These are phyloP conservation scores for Fusarium sp. DNA, from an alignment of 2,329 filamentous ascomycete species.

Conservation along the genomic window DNA sequence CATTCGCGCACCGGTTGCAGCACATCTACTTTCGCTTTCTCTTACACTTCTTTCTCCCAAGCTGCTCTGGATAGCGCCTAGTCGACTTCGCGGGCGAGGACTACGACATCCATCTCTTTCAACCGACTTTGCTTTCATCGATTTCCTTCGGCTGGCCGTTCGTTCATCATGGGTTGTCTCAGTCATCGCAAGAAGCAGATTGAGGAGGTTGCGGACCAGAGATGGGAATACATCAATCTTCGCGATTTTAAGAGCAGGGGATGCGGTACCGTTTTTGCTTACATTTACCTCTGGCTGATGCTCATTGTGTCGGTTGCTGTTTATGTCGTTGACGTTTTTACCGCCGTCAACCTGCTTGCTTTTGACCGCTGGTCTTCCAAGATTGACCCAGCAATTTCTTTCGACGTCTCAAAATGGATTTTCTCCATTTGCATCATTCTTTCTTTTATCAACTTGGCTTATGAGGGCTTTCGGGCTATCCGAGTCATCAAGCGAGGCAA, in stretches of 20 bases:
- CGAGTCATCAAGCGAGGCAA: conserved; percentile 87
- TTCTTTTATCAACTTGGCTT: conserved; percentile 84
- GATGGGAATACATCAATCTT: conserved; percentile 89
- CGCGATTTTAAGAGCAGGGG: conserved; percentile 87
- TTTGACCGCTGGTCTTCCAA: conserved; percentile 91
- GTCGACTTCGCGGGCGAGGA: conserved; percentile 65
- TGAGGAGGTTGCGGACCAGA: conserved; percentile 82
- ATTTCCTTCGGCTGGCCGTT: conserved; percentile 26
- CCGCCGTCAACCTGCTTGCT: conserved; percentile 87
- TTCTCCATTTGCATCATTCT: conserved; percentile 93
- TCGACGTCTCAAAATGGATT: conserved; percentile 91
- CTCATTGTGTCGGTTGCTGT: conserved; percentile 83
- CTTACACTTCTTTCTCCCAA: conserved; percentile 8
- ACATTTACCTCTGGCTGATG: conserved; percentile 86
- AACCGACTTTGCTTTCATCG: conserved; percentile 20
- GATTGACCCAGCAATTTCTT: conserved; percentile 81
- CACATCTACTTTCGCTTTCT: conserved; percentile 33
- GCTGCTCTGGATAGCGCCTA: conserved; percentile 47
- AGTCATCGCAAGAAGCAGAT: conserved; percentile 71
- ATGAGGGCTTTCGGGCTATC: conserved; percentile 83
- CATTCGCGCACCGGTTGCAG: conserved; percentile 39
- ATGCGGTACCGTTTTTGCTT: conserved; percentile 82
- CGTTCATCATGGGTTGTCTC: conserved; percentile 71
- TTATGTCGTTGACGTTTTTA: conserved; percentile 92
- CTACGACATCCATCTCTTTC: conserved; percentile 51